A percentile compares a stretch with the other conserved stretches of the same genome.
phyloP scores from a whole-genome alignment of 1,284 basidiomycete genomes.

The Heterobasidion occidentale region DNA sequence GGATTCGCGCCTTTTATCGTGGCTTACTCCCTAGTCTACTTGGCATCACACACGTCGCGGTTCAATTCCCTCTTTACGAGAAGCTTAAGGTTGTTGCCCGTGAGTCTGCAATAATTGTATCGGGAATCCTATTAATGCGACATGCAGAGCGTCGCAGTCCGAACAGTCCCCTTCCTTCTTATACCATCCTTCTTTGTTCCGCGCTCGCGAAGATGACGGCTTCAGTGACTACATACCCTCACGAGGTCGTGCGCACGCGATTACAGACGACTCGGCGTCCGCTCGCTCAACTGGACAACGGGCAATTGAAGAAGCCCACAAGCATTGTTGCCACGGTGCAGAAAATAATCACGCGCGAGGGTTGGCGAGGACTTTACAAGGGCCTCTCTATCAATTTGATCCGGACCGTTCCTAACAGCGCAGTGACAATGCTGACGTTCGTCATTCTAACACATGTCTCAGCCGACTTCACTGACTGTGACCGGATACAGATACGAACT shows the following conservation, averaged over 20 bases:
- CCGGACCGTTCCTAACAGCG: conserved; percentile 89
- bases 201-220: conserved; percentile 91
- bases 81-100: conserved; percentile 78
- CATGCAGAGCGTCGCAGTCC: conserved; percentile 33
- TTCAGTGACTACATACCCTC: conserved; percentile 89
- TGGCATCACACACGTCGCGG: conserved; percentile 87
- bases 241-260: conserved; percentile 91
- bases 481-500: conserved; percentile 47
- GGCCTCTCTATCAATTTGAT: conserved; percentile 88
- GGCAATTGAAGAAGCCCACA: conserved; percentile 28
- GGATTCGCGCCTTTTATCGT: conserved; percentile 82
- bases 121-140: background rate
- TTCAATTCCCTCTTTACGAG: conserved; percentile 96
- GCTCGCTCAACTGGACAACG: conserved; percentile 24
- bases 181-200: conserved; percentile 79
- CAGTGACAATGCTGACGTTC: conserved; percentile 91
- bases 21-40: conserved; percentile 84
- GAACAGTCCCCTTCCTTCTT: conserved; percentile 51
- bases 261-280: conserved; percentile 77
- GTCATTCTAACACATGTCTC: conserved; percentile 24
- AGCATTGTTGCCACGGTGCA: conserved; percentile 69
- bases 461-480: background rate
- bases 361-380: conserved; percentile 83
- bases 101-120: conserved; percentile 34
- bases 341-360: conserved; percentile 73